These are phyloP conservation scores for Piper longum DNA, from an alignment of 164 flowering plant species.

Conservation along the genomic window DNA sequence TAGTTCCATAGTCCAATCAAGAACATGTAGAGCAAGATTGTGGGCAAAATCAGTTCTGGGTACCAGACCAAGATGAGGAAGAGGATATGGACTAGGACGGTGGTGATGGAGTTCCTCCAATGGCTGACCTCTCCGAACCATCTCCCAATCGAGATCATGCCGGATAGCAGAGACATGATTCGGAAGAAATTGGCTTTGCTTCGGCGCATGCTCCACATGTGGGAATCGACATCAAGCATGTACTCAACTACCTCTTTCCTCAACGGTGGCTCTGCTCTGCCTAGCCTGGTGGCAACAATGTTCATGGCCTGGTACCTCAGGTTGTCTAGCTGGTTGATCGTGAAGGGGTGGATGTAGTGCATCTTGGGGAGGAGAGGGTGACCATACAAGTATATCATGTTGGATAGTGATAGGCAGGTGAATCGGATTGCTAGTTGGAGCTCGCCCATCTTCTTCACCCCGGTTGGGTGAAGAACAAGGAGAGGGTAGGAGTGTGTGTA, in stretches of 20 bases:
- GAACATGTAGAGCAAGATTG: constrained; percentile 38
- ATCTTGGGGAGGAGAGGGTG: no score
- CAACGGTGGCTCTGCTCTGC: constrained; percentile 8
- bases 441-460: constrained; percentile 50
- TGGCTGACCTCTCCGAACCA: constrained; percentile 32
- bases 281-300: constrained; percentile 36
- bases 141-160: constrained; percentile 16
- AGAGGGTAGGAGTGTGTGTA: constrained; percentile 4
- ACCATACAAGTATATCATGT: no score
- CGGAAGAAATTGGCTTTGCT: constrained; percentile 51
- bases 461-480: constrained; percentile 9
- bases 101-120: constrained; percentile 40
- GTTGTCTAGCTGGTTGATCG: constrained; percentile 36
- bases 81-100: constrained; percentile 35
- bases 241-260: no score
- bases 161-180: constrained; percentile 33
- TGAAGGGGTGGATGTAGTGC: constrained; percentile 23
- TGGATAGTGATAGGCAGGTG: constrained; percentile 35
- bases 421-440: constrained; percentile 35
- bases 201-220: constrained; percentile 49
- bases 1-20: constrained; percentile 44
- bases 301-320: constrained; percentile 38
- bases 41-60: constrained; percentile 42
- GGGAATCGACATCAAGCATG: constrained; percentile 13
- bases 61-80: constrained; percentile 37